Percentiles rank a stretch among this genome's conserved stretches.
Conservation (phyloP, 1,139 yeast genomes). For the Saccharomyces hybrid region DNA sequence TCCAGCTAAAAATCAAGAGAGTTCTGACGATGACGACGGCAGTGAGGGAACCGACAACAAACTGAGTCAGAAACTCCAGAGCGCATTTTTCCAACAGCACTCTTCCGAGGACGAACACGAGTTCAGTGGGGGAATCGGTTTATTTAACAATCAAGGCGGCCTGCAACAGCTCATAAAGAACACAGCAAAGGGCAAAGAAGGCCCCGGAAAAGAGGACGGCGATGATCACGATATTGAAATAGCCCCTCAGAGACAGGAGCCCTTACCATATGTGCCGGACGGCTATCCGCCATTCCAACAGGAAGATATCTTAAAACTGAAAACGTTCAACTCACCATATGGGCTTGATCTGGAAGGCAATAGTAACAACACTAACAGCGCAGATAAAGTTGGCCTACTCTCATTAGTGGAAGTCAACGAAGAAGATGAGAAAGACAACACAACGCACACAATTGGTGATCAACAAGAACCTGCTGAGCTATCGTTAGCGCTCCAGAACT, state of each 20-base stretch:
- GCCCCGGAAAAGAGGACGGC: slow-evolving; percentile 2
- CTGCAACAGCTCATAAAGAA: neutral
- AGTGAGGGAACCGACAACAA: slow-evolving; percentile 21
- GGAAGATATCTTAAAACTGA: slow-evolving; percentile 21
- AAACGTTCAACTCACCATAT: slow-evolving; percentile 16
- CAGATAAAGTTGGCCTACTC: slow-evolving; percentile 3
- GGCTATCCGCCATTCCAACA: slow-evolving; percentile 21
- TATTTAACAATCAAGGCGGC: slow-evolving; percentile 3
- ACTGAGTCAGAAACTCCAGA: slow-evolving; percentile 15
- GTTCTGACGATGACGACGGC: slow-evolving; percentile 16
- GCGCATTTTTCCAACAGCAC: slow-evolving; percentile 9
- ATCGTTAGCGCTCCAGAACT: neutral
- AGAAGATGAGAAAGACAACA: slow-evolving; percentile 1
- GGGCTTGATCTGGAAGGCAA: slow-evolving; percentile 6
- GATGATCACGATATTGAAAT: slow-evolving; percentile 18
- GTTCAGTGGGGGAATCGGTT: slow-evolving; percentile 13
- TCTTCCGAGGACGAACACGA: slow-evolving; percentile 4
- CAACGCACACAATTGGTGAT: neutral
- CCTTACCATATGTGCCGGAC: slow-evolving; percentile 23
- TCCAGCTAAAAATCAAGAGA: slow-evolving; percentile 13
- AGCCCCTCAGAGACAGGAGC: slow-evolving; percentile 19
- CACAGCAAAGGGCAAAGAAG: slow-evolving; percentile 3
- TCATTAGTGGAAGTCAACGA: slow-evolving; percentile 4
- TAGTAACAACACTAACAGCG: slow-evolving; percentile 1
- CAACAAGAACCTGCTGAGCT: neutral